These are phyloP conservation scores for Taxillus chinensis DNA, from an alignment of 164 flowering plant species.

Conservation along the genomic window DNA sequence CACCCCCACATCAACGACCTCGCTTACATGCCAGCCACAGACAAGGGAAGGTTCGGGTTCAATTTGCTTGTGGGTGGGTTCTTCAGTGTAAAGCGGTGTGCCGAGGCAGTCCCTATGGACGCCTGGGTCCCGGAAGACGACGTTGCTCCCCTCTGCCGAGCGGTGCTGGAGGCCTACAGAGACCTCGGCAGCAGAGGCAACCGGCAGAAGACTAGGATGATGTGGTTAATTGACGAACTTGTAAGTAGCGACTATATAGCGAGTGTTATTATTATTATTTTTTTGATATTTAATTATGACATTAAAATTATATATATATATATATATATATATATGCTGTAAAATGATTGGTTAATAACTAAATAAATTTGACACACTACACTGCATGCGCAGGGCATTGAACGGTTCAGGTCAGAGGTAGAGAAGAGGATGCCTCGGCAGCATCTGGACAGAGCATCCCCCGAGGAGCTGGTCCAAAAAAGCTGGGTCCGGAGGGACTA, in stretches of 20 bases:
- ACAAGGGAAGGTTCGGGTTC: constrained; percentile 79
- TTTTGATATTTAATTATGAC: too few relatives aligned
- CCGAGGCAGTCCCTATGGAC: constrained; percentile 87
- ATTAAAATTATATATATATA: too few relatives aligned
- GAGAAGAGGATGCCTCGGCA: constrained; percentile 70
- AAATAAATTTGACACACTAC: too few relatives aligned
- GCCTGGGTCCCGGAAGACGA: constrained; percentile 90
- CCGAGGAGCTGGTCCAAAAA: constrained; percentile 54
- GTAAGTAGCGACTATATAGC: too few relatives aligned
- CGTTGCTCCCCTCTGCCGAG: constrained; percentile 62
- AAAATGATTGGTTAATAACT: too few relatives aligned
- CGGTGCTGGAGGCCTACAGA: constrained; percentile 73
- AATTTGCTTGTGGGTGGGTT: constrained; percentile 92
- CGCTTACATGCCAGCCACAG: constrained; percentile 91
- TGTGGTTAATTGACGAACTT: constrained; percentile 98
- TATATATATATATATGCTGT: too few relatives aligned
- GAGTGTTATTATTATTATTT: too few relatives aligned
- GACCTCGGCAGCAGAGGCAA: constrained; percentile 89
- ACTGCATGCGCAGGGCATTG: constrained; percentile 71
- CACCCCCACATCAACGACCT: constrained; percentile 98
- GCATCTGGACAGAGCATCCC: constrained; percentile 56
- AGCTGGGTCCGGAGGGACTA: constrained; percentile 85
- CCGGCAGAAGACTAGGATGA: constrained; percentile 90
- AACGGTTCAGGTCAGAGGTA: constrained; percentile 82
- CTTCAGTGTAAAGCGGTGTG: constrained; percentile 88